Percentiles rank a stretch among this genome's conserved stretches.
Conservation (phyloP, 176 grass and related monocot species). For the Eremochloa ophiuroides region DNA sequence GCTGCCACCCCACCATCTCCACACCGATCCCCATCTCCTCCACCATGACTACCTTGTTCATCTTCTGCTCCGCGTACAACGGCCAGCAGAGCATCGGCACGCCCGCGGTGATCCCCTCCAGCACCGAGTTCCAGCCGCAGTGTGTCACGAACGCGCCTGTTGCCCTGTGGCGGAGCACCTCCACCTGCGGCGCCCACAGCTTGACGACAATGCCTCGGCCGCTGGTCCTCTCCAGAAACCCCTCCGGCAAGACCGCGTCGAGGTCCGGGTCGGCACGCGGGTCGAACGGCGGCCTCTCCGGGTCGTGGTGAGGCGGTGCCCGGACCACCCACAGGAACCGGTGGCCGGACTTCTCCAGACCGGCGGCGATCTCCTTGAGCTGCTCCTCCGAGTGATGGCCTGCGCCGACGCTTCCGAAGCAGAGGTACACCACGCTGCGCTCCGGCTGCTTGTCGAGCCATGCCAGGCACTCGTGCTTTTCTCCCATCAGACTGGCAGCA, state of each 20-base stretch:
- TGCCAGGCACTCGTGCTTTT: conserved; percentile 24
- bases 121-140: background rate
- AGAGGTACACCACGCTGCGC: too few species aligned
- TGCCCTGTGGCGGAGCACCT: background rate
- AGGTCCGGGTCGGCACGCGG: background rate
- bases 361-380: conserved; percentile 38
- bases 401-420: too few species aligned
- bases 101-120: background rate
- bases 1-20: conserved; percentile 9
- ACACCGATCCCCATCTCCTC: background rate
- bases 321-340: conserved; percentile 46
- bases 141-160: background rate
- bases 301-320: background rate
- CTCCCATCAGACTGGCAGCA: background rate
- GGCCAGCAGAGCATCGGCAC: background rate
- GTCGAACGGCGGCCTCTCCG: background rate
- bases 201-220: conserved; percentile 26
- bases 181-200: conserved; percentile 25
- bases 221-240: conserved; percentile 31
- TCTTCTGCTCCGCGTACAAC: background rate
- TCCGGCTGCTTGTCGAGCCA: conserved; percentile 52
- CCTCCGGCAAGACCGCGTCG: background rate
- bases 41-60: background rate
- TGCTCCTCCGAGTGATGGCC: background rate
- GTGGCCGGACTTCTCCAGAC: conserved; percentile 42